Conservation (phyloP, 805 yeast species). For the Saturnispora dispora region DNA sequence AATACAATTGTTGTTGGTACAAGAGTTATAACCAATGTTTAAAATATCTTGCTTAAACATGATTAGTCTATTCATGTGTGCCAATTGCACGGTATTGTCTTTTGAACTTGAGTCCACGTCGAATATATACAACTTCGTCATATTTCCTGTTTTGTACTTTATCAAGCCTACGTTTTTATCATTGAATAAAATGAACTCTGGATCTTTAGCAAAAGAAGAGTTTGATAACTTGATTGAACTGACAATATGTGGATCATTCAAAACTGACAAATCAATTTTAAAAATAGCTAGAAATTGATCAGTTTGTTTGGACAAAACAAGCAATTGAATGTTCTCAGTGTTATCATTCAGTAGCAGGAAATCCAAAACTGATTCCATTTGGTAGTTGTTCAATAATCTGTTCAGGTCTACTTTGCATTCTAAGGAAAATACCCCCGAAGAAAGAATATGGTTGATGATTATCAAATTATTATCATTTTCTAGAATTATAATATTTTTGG, state of each 20-base stretch:
- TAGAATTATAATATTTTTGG: slow-evolving; percentile 34
- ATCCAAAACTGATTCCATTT: background rate
- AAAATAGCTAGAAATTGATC: background rate
- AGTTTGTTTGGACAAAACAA: background rate
- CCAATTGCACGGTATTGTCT: slow-evolving; percentile 20
- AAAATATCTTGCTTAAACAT: slow-evolving; percentile 45
- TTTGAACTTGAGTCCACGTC: slow-evolving; percentile 33
- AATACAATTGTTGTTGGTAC: slow-evolving; percentile 5
- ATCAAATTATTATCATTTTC: slow-evolving; percentile 39
- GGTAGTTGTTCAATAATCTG: background rate
- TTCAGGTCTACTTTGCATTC: slow-evolving; percentile 3
- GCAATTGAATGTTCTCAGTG: background rate
- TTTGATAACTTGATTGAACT: background rate
- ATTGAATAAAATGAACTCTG: background rate
- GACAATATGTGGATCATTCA: background rate
- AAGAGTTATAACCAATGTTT: slow-evolving; percentile 39
- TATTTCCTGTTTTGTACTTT: background rate
- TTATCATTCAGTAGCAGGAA: background rate
- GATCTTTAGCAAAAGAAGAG: background rate
- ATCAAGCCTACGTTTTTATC: background rate
- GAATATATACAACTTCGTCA: slow-evolving; percentile 42
- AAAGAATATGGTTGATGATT: slow-evolving; percentile 27
- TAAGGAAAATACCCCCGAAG: slow-evolving; percentile 17
- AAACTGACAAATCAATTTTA: background rate
- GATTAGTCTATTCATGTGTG: slow-evolving; percentile 73